Evolutionary conservation across 2,329 filamentous ascomycete species (phyloP).

Genomic region (Talaromyces islandicus): DNA sequence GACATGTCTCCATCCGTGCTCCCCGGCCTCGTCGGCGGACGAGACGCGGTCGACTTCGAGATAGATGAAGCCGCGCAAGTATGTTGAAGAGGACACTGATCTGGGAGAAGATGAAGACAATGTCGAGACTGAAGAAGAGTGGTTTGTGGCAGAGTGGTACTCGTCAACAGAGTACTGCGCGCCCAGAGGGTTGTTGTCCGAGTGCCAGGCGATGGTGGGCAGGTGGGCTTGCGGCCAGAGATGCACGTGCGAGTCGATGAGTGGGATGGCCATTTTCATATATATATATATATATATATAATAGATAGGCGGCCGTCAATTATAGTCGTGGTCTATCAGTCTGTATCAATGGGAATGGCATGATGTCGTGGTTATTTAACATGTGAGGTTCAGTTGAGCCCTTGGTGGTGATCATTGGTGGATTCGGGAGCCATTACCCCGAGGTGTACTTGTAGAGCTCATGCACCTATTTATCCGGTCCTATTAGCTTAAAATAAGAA

Average conservation of each 20-base stretch:
- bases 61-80: slow-evolving; percentile 67
- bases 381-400: neutral
- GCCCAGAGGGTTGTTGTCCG: slow-evolving; percentile 52
- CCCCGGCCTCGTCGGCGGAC: slow-evolving; percentile 42
- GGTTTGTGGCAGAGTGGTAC: slow-evolving; percentile 45
- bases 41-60: slow-evolving; percentile 74
- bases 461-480: neutral
- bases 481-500: too few relatives aligned
- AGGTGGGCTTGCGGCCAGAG: slow-evolving; percentile 69
- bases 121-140: neutral
- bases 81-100: neutral
- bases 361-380: neutral
- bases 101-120: neutral
- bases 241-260: slow-evolving; percentile 90
- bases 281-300: neutral
- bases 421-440: neutral
- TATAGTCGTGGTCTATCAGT: neutral
- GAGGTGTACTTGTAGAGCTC: neutral
- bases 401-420: slow-evolving; percentile 2
- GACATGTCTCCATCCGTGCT: slow-evolving; percentile 58
- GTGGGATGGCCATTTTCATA: slow-evolving; percentile 33
- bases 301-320: neutral
- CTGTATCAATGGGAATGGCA: neutral
- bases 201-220: slow-evolving; percentile 64
- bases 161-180: slow-evolving; percentile 60